These are phyloP conservation scores for Penicillium riverlandense DNA, from an alignment of 495 filamentous ascomycete species.

Conservation along the genomic window DNA sequence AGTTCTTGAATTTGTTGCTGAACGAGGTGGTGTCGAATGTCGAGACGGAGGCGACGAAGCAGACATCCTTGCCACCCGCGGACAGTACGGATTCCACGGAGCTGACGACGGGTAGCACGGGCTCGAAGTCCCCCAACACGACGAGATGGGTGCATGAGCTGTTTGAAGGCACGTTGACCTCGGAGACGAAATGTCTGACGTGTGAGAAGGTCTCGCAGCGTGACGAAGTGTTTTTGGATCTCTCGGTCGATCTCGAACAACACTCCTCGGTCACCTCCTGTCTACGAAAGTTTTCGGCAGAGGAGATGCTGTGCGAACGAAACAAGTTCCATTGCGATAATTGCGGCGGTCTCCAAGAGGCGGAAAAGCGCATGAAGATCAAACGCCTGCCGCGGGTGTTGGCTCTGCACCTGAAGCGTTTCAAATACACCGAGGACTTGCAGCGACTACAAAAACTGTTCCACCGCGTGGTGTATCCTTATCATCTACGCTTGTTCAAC, in stretches of 20 bases:
- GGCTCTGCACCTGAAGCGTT: slow-evolving; percentile 88
- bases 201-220: slow-evolving; percentile 93
- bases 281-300: slow-evolving; percentile 88
- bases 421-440: slow-evolving; percentile 95
- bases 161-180: slow-evolving; percentile 90
- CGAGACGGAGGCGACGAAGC: slow-evolving; percentile 66
- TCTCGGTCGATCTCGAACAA: slow-evolving; percentile 93
- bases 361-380: slow-evolving; percentile 98
- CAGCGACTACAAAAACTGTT: slow-evolving; percentile 93
- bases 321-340: slow-evolving; percentile 99
- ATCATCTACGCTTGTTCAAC: slow-evolving; percentile 93
- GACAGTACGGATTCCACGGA: slow-evolving; percentile 35
- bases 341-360: slow-evolving; percentile 93
- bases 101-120: slow-evolving; percentile 36
- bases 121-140: slow-evolving; percentile 41
- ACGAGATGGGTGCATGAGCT: slow-evolving; percentile 95
- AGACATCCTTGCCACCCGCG: slow-evolving; percentile 26
- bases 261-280: slow-evolving; percentile 96
- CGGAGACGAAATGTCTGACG: slow-evolving; percentile 92
- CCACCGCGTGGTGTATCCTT: slow-evolving; percentile 94
- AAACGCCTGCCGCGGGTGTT: slow-evolving; percentile 89
- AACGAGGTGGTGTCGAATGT: slow-evolving; percentile 95
- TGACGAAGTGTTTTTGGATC: slow-evolving; percentile 90
- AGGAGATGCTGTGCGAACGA: slow-evolving; percentile 97
- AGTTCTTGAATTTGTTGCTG: slow-evolving; percentile 90